Conservation (phyloP, 352 stramenopile genomes). For the Globisporangium paroecandrum region DNA sequence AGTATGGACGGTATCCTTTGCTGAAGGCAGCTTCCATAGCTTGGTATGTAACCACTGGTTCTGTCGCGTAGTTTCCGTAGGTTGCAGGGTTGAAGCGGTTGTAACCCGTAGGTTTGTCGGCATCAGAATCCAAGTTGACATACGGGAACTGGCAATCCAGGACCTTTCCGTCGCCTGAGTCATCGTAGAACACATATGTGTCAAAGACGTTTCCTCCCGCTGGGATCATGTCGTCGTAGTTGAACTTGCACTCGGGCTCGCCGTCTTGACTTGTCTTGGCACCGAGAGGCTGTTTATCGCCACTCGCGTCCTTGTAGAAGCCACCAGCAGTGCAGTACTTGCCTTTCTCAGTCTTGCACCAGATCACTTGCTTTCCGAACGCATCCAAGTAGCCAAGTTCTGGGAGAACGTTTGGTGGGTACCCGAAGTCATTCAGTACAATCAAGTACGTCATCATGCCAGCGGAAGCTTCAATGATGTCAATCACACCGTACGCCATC, state of each 20-base stretch:
- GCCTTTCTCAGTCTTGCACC: constrained; percentile 63
- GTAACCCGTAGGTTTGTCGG: constrained; percentile 34
- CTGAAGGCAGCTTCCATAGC: constrained; percentile 57
- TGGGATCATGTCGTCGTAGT: constrained; percentile 54
- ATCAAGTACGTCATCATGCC: constrained; percentile 89
- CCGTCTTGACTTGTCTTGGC: constrained; percentile 25
- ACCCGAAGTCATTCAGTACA: constrained; percentile 90
- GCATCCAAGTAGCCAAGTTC: constrained; percentile 74
- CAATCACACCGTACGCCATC: constrained; percentile 87
- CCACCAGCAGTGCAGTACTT: constrained; percentile 68
- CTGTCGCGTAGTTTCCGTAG: constrained; percentile 44
- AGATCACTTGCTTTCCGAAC: constrained; percentile 87
- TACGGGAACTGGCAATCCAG: constrained; percentile 81
- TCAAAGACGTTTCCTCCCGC: constrained; percentile 59
- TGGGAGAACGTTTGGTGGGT: constrained; percentile 72
- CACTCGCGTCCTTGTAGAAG: constrained; percentile 39
- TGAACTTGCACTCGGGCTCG: constrained; percentile 30
- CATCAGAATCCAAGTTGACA: constrained; percentile 58
- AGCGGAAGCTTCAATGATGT: constrained; percentile 79
- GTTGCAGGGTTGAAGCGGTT: constrained; percentile 42
- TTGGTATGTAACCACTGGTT: constrained; percentile 52
- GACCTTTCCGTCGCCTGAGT: constrained; percentile 55
- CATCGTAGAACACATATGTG: constrained; percentile 80
- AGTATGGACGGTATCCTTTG: constrained; percentile 81
- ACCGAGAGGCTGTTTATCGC: constrained; percentile 32